Evolutionary conservation across 257 asterid species (phyloP), one percentile per base, ranked within the genome.

Genomic region (Knoxia roxburghii): DNA sequence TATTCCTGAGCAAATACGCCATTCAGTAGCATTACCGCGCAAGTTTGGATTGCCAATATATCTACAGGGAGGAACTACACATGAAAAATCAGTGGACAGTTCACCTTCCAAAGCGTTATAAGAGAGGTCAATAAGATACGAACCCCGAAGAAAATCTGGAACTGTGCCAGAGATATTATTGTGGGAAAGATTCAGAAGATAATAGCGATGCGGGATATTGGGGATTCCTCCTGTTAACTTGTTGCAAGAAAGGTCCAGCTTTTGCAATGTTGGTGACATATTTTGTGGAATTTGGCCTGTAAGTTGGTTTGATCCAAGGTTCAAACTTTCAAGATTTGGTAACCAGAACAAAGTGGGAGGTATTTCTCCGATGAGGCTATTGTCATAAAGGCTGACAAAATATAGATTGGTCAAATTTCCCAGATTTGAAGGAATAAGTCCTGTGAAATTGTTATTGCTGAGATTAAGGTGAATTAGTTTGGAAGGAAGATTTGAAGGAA

Each of bases 291-390:
- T n/a, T 13, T 6, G 5, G 15, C 67, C 53, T 21, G 33, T 62
- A 24, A 62, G 33, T 41, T 62, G 54, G 67, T 62, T 62, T 14
- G 54, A 62, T n/a, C n/a, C n/a, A n/a, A n/a, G 33, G 60, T 54
- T 1, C 32, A 7, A 23, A 13, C 0, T 5, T 24, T 24, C 4
- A 10, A 58, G 64, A 32, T 2, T 0, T 0, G 21, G 11, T n/a
- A 32, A 17, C 12, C 6, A 0, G 12, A 9, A 18, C 13, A 58
- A 20, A 5, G 45, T 17, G 30, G 32, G 0, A 1, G 50, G 65
- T 20, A 39, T 61, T 32, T 1, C 18, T 32, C 64, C 64, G 4
- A 26, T 58, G 14, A 58, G 7, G 3, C 46, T 37, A 35, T 58
- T 58, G 24, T 17, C 9, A n/a, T 39, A 14, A 15, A 58, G 64